Conservation (phyloP, 345 rosid species). For the Moricandia arvensis region DNA sequence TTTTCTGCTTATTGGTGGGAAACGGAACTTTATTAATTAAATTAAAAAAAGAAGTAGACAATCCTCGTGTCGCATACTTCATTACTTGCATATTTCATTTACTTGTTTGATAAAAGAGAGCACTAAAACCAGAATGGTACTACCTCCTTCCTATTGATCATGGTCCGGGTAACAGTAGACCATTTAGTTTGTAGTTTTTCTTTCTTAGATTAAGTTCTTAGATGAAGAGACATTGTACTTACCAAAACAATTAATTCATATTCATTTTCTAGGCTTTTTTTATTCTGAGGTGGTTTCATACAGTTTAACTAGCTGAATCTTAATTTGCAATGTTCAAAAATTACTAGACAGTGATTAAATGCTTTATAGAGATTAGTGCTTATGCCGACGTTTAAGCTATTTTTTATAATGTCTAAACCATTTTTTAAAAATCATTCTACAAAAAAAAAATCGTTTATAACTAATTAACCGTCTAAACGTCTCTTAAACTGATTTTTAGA, state of each 20-base stretch:
- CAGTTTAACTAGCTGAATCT: background rate
- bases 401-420: too few relatives aligned
- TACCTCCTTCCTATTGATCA: background rate
- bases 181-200: background rate
- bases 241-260: background rate
- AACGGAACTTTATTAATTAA: background rate
- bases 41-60: background rate
- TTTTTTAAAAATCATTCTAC: too few relatives aligned
- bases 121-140: background rate
- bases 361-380: too few relatives aligned
- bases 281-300: background rate
- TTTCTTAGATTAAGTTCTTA: background rate
- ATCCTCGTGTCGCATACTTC: conserved; percentile 16
- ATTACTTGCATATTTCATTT: conserved; percentile 11
- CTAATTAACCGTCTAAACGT: too few relatives aligned
- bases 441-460: too few relatives aligned
- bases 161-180: background rate
- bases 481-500: too few relatives aligned
- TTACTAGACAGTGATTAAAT: too few relatives aligned
- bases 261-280: background rate
- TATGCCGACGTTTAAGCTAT: too few relatives aligned
- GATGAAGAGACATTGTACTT: background rate
- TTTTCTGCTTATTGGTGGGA: background rate
- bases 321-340: background rate
- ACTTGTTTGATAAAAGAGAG: background rate